These are phyloP conservation scores for Curvularia lunata DNA, from an alignment of 2,329 filamentous ascomycete genomes.

Conservation along the genomic window DNA sequence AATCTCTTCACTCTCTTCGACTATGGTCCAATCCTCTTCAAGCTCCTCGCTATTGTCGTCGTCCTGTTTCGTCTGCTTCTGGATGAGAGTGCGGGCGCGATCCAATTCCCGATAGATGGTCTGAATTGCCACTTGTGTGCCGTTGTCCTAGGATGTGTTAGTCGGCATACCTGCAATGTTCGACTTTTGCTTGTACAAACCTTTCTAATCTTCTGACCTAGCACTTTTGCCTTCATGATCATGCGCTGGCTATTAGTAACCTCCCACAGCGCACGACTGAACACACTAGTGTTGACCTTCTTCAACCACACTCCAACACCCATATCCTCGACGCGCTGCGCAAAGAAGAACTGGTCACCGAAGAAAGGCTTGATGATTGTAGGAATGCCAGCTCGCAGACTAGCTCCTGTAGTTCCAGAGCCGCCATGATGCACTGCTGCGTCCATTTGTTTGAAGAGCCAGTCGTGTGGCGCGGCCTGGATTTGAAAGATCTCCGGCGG, in stretches of 20 bases:
- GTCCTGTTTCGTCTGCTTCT: slow-evolving; percentile 56
- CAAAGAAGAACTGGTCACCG: slow-evolving; percentile 97
- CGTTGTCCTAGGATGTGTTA: slow-evolving; percentile 70
- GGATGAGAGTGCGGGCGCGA: slow-evolving; percentile 85
- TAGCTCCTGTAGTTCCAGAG: slow-evolving; percentile 92
- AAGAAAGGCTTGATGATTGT: slow-evolving; percentile 98
- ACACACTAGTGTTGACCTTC: slow-evolving; percentile 85
- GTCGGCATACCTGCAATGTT: slow-evolving; percentile 34
- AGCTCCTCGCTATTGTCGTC: slow-evolving; percentile 63
- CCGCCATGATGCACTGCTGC: slow-evolving; percentile 94
- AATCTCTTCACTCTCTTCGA: slow-evolving; percentile 65
- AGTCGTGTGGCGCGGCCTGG: slow-evolving; percentile 91
- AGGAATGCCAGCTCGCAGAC: slow-evolving; percentile 85
- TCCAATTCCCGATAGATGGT: slow-evolving; percentile 94
- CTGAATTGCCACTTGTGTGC: slow-evolving; percentile 88
- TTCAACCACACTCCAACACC: slow-evolving; percentile 90
- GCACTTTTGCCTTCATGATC: slow-evolving; percentile 79
- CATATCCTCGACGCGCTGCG: slow-evolving; percentile 84
- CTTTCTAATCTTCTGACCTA: slow-evolving; percentile 87
- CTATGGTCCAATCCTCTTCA: slow-evolving; percentile 89
- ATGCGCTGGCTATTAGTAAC: slow-evolving; percentile 89
- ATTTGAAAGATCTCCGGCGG: slow-evolving; percentile 87
- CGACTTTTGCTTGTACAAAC: slow-evolving; percentile 59
- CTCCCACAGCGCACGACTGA: slow-evolving; percentile 88
- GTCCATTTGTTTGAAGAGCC: slow-evolving; percentile 93